Evolutionary conservation across 495 filamentous ascomycete genomes (phyloP).

Genomic region (Symbiotaphrina buchneri): DNA sequence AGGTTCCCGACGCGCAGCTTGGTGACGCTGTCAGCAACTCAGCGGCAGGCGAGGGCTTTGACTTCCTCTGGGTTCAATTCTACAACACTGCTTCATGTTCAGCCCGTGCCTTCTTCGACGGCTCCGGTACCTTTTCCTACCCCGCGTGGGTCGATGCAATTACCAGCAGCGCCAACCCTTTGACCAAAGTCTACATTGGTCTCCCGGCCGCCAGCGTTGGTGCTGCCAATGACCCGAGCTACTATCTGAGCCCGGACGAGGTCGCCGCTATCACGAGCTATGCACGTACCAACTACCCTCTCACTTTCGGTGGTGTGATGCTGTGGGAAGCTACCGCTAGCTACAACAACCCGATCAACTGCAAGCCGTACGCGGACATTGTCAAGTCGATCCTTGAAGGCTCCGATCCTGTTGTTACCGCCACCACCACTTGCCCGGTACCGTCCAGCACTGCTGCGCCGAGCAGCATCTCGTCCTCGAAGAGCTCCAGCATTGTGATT

Average conservation of each 20-base stretch:
- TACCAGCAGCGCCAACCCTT: constrained; percentile 12
- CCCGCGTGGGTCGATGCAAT: constrained; percentile 14
- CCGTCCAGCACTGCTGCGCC: no score
- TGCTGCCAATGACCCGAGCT: constrained; percentile 7
- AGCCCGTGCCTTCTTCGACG: constrained; percentile 1
- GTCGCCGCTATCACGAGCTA: constrained; percentile 22
- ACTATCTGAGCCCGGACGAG: constrained; percentile 25
- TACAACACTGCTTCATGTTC: constrained; percentile 24
- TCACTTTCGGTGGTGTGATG: constrained; percentile 46
- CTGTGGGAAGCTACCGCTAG: constrained; percentile 45
- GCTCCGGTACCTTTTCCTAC: constrained; percentile 12
- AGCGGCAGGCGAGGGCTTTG: constrained; percentile 11
- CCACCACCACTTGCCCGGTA: no score
- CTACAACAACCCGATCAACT: constrained; percentile 20
- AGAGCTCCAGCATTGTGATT: neutral
- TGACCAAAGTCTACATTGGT: constrained; percentile 21
- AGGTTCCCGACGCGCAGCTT: constrained; percentile 13
- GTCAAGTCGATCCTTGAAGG: constrained; percentile 15
- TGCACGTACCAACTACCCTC: constrained; percentile 23
- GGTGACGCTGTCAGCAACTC: constrained; percentile 10
- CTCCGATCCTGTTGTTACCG: constrained; percentile 8
- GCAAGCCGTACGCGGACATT: constrained; percentile 17
- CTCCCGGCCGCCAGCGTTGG: constrained; percentile 12
- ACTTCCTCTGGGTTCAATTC: constrained; percentile 18
- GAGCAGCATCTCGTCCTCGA: no score